phyloP scores from a whole-genome alignment of 306 rosid species.

The Arachis hypogaea region DNA sequence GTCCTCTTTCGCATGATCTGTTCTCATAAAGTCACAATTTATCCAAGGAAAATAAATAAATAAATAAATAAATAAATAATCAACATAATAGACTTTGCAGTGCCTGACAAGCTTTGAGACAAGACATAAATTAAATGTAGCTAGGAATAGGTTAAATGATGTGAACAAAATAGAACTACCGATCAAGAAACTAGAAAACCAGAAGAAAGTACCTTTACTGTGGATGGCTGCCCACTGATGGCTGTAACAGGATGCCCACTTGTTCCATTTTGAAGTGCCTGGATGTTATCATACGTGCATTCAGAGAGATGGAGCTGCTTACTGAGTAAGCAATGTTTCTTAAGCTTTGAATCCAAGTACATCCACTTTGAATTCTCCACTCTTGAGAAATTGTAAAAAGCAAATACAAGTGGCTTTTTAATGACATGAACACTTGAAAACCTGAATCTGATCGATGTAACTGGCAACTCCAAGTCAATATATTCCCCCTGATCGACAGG shows the following conservation, averaged over 20 bases:
- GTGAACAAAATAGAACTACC: constrained; percentile 1
- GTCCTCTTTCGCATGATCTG: constrained; percentile 61
- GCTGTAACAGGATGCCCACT: constrained; percentile 45
- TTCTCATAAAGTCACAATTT: constrained; percentile 39
- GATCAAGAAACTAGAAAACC: constrained; percentile 19
- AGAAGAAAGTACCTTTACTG: constrained; percentile 60
- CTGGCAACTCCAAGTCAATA: constrained; percentile 67
- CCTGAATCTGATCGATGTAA: constrained; percentile 82
- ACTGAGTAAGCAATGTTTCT: constrained; percentile 66
- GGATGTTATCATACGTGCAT: constrained; percentile 91
- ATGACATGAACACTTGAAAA: constrained; percentile 59
- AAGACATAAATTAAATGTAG: background rate
- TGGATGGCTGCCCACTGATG: constrained; percentile 39
- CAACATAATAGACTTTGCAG: constrained; percentile 25
- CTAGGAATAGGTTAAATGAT: background rate
- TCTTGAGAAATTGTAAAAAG: constrained; percentile 66
- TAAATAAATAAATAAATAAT: background rate
- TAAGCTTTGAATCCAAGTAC: constrained; percentile 67
- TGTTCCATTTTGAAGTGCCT: constrained; percentile 67
- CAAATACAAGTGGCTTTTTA: constrained; percentile 78
- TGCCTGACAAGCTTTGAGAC: constrained; percentile 27
- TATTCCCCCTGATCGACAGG: constrained; percentile 52
- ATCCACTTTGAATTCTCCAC: constrained; percentile 70
- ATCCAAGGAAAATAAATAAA: constrained; percentile 36
- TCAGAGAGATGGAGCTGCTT: constrained; percentile 77